Evolutionary conservation across 139 green algal species (phyloP), one percentile per base, ranked within the genome.

Genomic region (Yamagishiella unicocca): DNA sequence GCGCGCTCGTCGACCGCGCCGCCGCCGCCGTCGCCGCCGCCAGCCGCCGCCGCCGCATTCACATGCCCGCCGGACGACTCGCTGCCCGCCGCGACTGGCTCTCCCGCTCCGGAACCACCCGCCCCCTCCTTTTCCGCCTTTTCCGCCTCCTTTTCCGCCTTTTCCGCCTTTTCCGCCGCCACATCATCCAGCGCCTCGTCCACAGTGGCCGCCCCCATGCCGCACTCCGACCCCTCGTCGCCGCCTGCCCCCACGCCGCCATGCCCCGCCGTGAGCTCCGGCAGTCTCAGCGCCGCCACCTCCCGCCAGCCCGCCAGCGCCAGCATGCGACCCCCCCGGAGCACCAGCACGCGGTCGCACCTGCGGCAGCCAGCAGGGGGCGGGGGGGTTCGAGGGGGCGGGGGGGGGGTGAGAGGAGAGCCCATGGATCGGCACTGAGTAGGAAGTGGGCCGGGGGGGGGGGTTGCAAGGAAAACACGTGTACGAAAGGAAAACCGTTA

Each of bases 321-420:
- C 29, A 79, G 79, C 14, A 97, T 50, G 3, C 37, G 45, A 24
- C 96, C 96, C 17, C 81, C 81, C 0, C 93, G 84, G 72, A 99
- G 87, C 66, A 99, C 94, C 46, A 97, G 33, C 37, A 98, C 90
- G 1, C 88, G 82, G 90, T 98, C 96, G 73, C 93, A 96, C 25
- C 72, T n/a, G 70, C 8, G 62, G 31, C n/a, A 53, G 29, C 35
- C 67, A 38, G 2, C 61, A 38, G 25, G 66, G 67, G 67, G 67
- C 38, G 37, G 37, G 35, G 67, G 35, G 21, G 4, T 19, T 2
- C 2, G 43, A 45, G 25, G 66, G 31, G 66, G 9, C 14, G 38
- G 35, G 33, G 33, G 33, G 31, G 37, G 67, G 33, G 4, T 1
- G 31, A 71, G 62, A 2, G 17, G 17, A 58, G 50, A 17, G 50